Evolutionary conservation across 2,329 filamentous ascomycete genomes (phyloP), one percentile per base, ranked within the genome.

Genomic region (Curvularia spicifera): DNA sequence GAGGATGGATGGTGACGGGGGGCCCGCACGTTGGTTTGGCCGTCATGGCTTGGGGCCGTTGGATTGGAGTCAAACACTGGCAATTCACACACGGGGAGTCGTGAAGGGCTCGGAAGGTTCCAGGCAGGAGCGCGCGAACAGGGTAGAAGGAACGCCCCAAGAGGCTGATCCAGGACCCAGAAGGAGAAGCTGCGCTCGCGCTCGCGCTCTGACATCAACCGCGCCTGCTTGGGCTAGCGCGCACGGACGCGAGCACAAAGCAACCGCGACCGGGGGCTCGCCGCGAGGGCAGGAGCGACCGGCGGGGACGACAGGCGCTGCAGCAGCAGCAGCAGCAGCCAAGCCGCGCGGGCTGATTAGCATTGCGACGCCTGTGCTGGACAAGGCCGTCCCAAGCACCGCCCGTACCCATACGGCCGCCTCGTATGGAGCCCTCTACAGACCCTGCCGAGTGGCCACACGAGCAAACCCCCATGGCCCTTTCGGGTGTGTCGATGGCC

Each of bases 131-230:
- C 56, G 51, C 39, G 40, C 22, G 56, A 58, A 51, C 56, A 73
- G 69, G 54, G 61, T 57, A 65, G 62, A 60, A 58, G 56, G 55
- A 60, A 65, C 64, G 69, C 71, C 70, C 67, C 68, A 71, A 74
- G 71, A 72, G 70, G 72, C 73, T 76, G 74, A 76, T 74, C 72
- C 73, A 75, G 67, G 74, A 76, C 71, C 72, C 73, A 75, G 69
- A 72, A 72, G 69, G 68, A 73, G 70, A 66, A 71, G 68, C 66
- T 69, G 66, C 57, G 24, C 24, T 26, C 24, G 24, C 24, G 24
- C 24, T 26, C 24, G 24, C 24, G 63, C 66, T 74, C 72, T 75
- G 72, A 75, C 71, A 71, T 74, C 68, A 74, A 74, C 69, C 71
- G 70, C 69, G 70, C 67, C 69, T 67, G 56, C 67, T 64, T 54